Base-by-base conservation (phyloP, 176 grass and related monocot genomes). In the Avena sativa region DNA sequence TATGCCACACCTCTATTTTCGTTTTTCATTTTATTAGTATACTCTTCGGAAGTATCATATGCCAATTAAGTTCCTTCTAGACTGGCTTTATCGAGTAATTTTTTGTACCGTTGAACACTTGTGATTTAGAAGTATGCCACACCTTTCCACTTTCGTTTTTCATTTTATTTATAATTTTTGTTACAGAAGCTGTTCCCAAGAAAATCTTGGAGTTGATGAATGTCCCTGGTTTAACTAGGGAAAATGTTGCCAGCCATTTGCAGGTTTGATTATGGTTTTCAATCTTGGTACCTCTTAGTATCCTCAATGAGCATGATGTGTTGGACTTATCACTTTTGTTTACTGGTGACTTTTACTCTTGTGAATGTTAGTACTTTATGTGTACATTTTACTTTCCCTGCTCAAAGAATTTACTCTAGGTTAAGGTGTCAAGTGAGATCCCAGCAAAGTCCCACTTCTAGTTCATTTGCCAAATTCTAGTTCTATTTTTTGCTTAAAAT, bases 201-300 rank as follows among this genome's bases (percentile, higher is more conserved):
- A 97, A 93, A 91, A 99, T 99, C 88, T 90, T 99, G 64, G 97
- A 99, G 76, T 85, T 99, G 89, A 99, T 99, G 97, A 97, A 96
- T 90, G 94, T 99, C 66, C 97, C 97, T 59, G 97, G 97, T 79
- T 93, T 99, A 87, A 99, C 97, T 14, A 94, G 97, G 86, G 97
- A 99, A 90, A 99, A 99, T 43, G 97, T 99, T 62, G 97, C 97
- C 40, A 99, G 97, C 81, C 97, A 99, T 94, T 90, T 99, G 74
- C 97, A 99, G 97, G 97, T 99, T 89, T 87, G 66, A 63, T 87
- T 89, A 50, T 71, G 15, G 70, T 77, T 69, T 91, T 88, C 38
- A 34, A 71, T 80, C 1, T 9, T 73, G 47, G 52, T 74, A 16
- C 12, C 3, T 67, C 60, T 9, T 55, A 75, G 59, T 88, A 82